phyloP scores from a whole-genome alignment of 495 filamentous ascomycete genomes.

The Neurospora sp. region DNA sequence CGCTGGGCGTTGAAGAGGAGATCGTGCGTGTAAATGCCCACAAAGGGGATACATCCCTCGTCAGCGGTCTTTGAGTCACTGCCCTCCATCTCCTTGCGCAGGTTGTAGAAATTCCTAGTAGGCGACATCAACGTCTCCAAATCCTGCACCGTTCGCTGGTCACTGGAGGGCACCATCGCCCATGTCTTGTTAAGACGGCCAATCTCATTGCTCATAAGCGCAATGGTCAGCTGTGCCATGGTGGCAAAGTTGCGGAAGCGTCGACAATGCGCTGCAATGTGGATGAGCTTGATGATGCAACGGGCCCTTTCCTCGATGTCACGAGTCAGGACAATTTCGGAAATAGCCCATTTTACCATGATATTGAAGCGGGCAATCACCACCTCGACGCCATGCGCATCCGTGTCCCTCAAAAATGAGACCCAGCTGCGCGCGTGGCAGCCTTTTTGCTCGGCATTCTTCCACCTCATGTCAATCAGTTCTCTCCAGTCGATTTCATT shows the following conservation, averaged over 20 bases:
- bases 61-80: slow-evolving; percentile 38
- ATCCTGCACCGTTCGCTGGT: slow-evolving; percentile 62
- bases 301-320: slow-evolving; percentile 72
- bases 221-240: slow-evolving; percentile 89
- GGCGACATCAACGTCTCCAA: slow-evolving; percentile 82
- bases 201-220: slow-evolving; percentile 75
- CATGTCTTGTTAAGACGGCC: slow-evolving; percentile 71
- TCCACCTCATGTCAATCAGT: slow-evolving; percentile 89
- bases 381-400: slow-evolving; percentile 84
- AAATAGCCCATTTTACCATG: slow-evolving; percentile 94
- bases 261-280: slow-evolving; percentile 78
- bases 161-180: slow-evolving; percentile 60
- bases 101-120: slow-evolving; percentile 78
- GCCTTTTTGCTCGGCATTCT: slow-evolving; percentile 48
- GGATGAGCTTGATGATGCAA: slow-evolving; percentile 83
- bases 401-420: slow-evolving; percentile 73
- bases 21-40: slow-evolving; percentile 91
- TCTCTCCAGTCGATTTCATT: slow-evolving; percentile 98
- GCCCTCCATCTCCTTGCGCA: slow-evolving; percentile 86
- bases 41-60: slow-evolving; percentile 91
- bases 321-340: slow-evolving; percentile 79
- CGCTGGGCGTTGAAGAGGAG: slow-evolving; percentile 94
- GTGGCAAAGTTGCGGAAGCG: slow-evolving; percentile 91
- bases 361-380: slow-evolving; percentile 95
- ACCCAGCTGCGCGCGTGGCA: slow-evolving; percentile 72